These are phyloP conservation scores for Talaromyces thailandensis DNA, from an alignment of 495 filamentous ascomycete genomes.

Conservation along the genomic window DNA sequence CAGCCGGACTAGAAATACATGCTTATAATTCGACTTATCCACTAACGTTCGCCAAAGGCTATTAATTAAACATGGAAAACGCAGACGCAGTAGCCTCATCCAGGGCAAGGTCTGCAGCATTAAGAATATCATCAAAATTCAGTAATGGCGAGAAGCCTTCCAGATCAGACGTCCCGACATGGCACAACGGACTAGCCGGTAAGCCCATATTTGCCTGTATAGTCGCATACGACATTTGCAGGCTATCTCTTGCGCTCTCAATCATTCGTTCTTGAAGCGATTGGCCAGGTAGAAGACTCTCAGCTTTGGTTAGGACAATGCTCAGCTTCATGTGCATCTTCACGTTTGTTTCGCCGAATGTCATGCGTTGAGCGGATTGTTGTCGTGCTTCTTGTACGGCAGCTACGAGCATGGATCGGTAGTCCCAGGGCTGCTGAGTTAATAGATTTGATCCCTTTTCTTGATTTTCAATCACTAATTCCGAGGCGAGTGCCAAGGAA, in stretches of 20 bases:
- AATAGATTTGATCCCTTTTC: background rate
- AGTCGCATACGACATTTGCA: background rate
- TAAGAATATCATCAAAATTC: background rate
- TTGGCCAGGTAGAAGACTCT: background rate
- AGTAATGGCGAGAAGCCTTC: background rate
- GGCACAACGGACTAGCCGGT: background rate
- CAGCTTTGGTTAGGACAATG: background rate
- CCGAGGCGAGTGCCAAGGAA: background rate
- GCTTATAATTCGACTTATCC: background rate
- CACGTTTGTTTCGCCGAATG: slow-evolving; percentile 1
- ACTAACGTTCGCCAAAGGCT: background rate
- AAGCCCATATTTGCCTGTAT: background rate
- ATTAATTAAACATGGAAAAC: background rate
- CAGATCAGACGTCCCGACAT: background rate
- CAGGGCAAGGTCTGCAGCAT: background rate
- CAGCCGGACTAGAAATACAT: background rate
- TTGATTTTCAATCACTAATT: background rate
- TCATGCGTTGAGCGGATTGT: background rate
- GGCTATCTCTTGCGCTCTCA: background rate
- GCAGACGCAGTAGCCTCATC: background rate
- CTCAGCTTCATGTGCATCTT: background rate
- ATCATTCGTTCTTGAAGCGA: background rate
- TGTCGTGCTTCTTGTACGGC: background rate
- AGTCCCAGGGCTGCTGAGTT: background rate
- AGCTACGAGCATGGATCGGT: background rate